A percentile compares a stretch with the other conserved stretches of the same genome.
Conservation (phyloP, 1,139 yeast species). For the Pichia sp. region DNA sequence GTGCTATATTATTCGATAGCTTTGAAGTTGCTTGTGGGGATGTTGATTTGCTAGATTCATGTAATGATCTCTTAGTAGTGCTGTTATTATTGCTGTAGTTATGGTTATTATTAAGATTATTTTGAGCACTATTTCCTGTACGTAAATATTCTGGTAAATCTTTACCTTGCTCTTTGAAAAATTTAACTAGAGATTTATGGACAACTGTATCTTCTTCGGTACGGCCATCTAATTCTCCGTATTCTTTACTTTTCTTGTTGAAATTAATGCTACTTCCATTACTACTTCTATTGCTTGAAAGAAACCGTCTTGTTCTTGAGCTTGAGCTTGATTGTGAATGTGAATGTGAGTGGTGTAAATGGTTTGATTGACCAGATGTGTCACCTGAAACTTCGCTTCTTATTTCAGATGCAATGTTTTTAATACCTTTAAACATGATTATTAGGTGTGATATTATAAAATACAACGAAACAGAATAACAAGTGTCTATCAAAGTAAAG, state of each 20-base stretch:
- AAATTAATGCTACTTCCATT: background rate
- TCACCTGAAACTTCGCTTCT: conserved; percentile 2
- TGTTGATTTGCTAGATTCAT: too few relatives aligned
- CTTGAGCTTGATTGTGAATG: background rate
- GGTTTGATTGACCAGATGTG: conserved; percentile 1
- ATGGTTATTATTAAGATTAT: too few relatives aligned
- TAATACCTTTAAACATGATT: conserved; percentile 10
- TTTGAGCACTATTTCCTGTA: background rate
- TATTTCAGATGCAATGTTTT: conserved; percentile 8
- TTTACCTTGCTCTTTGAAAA: conserved; percentile 20
- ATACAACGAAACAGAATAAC: too few relatives aligned
- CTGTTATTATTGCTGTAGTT: too few relatives aligned
- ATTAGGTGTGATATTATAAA: background rate
- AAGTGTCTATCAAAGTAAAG: too few relatives aligned
- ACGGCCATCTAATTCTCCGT: conserved; percentile 27
- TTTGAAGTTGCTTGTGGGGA: too few relatives aligned
- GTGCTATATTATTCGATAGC: too few relatives aligned
- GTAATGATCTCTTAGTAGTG: too few relatives aligned
- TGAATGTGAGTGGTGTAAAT: background rate
- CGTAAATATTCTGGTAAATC: conserved; percentile 27
- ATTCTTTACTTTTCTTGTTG: background rate
- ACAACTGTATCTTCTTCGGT: conserved; percentile 28
- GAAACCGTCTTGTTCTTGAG: conserved; percentile 2
- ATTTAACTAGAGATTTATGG: conserved; percentile 26
- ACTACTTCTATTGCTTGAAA: background rate